Conservation (phyloP, 129 eudicot genomes). For the Kitagawia praeruptora region DNA sequence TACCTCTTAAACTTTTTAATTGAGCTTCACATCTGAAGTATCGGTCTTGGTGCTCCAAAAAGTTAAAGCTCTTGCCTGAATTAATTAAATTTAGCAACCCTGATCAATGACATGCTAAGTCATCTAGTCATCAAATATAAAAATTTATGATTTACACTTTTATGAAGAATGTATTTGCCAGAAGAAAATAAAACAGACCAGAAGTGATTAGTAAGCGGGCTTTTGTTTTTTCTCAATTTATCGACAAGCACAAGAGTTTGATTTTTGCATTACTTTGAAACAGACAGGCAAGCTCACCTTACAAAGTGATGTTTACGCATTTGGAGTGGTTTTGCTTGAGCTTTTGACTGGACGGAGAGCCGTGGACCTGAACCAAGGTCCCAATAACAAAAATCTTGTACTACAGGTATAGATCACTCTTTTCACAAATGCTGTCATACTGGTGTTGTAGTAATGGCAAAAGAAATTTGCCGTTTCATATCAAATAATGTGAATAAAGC, state of each 20-base stretch:
- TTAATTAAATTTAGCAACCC: not conserved
- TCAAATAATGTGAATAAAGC: constrained; percentile 3
- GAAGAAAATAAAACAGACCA: not conserved
- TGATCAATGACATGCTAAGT: not conserved
- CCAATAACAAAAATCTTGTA: constrained; percentile 82
- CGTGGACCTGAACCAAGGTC: constrained; percentile 85
- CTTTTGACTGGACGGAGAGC: constrained; percentile 96
- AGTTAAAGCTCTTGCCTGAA: no score
- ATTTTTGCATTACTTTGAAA: constrained; percentile 20
- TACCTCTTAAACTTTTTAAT: not conserved
- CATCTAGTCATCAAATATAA: not conserved
- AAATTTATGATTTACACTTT: not conserved
- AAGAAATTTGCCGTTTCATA: not conserved
- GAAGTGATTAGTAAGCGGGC: not conserved
- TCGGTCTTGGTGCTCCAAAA: not conserved
- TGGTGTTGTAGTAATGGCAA: not conserved
- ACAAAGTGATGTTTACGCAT: constrained; percentile 95
- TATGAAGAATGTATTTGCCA: not conserved
- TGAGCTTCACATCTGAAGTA: not conserved
- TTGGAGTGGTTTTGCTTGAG: constrained; percentile 91
- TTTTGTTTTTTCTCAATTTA: not conserved
- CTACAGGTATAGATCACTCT: constrained; percentile 49
- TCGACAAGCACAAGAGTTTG: constrained; percentile 15
- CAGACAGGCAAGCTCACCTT: constrained; percentile 95
- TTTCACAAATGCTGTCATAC: not conserved